Conservation (phyloP, 2,329 filamentous ascomycete species). For the Aureobasidium zeae region DNA sequence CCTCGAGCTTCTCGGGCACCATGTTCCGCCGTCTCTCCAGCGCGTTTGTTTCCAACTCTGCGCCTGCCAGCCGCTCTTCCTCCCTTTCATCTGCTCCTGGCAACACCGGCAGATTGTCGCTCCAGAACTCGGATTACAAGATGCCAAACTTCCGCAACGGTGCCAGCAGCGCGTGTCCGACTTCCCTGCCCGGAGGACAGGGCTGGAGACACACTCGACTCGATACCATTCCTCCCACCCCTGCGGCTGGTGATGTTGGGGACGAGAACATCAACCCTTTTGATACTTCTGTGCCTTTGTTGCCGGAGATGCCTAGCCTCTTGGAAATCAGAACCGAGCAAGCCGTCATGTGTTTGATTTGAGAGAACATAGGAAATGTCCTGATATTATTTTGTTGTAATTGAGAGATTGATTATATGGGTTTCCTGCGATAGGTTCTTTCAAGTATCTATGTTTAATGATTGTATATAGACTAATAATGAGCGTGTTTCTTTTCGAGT, state of each 20-base stretch:
- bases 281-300: constrained; percentile 23
- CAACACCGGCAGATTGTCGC: background rate
- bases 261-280: constrained; percentile 32
- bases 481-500: too few species aligned
- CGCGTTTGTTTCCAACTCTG: constrained; percentile 22
- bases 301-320: constrained; percentile 17
- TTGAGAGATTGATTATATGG: too few species aligned
- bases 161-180: constrained; percentile 32
- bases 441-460: too few species aligned
- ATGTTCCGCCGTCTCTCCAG: constrained; percentile 29
- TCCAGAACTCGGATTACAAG: constrained; percentile 21
- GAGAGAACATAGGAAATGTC: too few species aligned
- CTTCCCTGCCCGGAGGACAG: constrained; percentile 27
- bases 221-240: constrained; percentile 35
- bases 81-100: constrained; percentile 12
- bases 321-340: constrained; percentile 1
- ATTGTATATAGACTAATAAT: too few species aligned
- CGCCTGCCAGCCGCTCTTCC: constrained; percentile 19
- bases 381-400: too few species aligned
- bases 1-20: constrained; percentile 23
- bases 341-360: constrained; percentile 10
- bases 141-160: constrained; percentile 30
- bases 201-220: constrained; percentile 24
- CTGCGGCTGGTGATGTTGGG: constrained; percentile 21
- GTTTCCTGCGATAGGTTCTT: too few species aligned